These are phyloP conservation scores for Globisporangium spinosum DNA, from an alignment of 352 stramenopile species.

Conservation along the genomic window DNA sequence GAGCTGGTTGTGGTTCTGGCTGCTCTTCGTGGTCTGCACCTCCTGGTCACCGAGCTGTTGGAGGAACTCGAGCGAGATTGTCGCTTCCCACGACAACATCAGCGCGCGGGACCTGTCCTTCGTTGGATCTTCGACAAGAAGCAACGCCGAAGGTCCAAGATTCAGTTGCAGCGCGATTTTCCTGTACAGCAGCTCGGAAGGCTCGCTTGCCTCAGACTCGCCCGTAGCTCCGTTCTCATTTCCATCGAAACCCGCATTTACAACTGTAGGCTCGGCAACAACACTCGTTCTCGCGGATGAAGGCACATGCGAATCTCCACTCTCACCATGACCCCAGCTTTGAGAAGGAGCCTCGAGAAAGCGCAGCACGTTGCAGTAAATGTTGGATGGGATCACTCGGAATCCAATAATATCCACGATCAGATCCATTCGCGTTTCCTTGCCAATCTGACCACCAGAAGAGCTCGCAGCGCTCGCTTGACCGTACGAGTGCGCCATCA, in stretches of 20 bases:
- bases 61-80: slow-evolving; percentile 58
- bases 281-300: background rate
- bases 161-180: slow-evolving; percentile 53
- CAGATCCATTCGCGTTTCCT: slow-evolving; percentile 55
- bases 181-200: slow-evolving; percentile 32
- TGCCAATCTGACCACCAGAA: slow-evolving; percentile 13
- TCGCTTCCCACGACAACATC: slow-evolving; percentile 80
- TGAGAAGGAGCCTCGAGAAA: slow-evolving; percentile 51
- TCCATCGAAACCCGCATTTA: background rate
- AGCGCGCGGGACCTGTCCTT: slow-evolving; percentile 69
- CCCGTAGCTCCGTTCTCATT: background rate
- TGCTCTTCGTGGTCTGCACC: slow-evolving; percentile 3
- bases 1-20: slow-evolving; percentile 42
- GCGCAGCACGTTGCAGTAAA: slow-evolving; percentile 69
- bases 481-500: slow-evolving; percentile 9
- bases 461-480: slow-evolving; percentile 8
- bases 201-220: slow-evolving; percentile 6
- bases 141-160: slow-evolving; percentile 56
- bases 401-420: slow-evolving; percentile 72
- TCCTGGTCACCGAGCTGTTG: slow-evolving; percentile 29
- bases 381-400: slow-evolving; percentile 78
- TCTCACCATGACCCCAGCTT: slow-evolving; percentile 18
- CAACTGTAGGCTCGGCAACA: background rate
- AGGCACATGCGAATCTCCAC: slow-evolving; percentile 1
- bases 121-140: slow-evolving; percentile 72